phyloP scores from a whole-genome alignment of 2,329 filamentous ascomycete species.

The Botryosphaeria dothidea region DNA sequence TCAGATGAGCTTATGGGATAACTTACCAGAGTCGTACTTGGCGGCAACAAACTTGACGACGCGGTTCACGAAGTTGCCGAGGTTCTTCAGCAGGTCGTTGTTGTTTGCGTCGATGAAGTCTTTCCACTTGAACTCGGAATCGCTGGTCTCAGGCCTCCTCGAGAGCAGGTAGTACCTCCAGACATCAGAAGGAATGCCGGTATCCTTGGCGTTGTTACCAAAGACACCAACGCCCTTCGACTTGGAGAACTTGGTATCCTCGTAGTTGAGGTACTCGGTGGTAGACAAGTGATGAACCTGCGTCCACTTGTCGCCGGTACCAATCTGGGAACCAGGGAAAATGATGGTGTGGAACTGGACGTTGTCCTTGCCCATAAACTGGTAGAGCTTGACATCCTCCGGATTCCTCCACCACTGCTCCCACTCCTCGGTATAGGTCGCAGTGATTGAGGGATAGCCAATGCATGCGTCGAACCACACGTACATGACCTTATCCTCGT shows the following conservation, averaged over 20 bases:
- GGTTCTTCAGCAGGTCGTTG: slow-evolving; percentile 77
- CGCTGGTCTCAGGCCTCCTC: slow-evolving; percentile 79
- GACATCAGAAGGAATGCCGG: slow-evolving; percentile 80
- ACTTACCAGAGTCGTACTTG: slow-evolving; percentile 63
- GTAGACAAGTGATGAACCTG: slow-evolving; percentile 79
- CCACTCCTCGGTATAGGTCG: slow-evolving; percentile 86
- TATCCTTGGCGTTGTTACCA: slow-evolving; percentile 84
- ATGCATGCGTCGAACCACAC: slow-evolving; percentile 94
- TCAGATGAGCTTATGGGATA: background rate
- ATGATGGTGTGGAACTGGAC: slow-evolving; percentile 87
- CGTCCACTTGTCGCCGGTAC: slow-evolving; percentile 83
- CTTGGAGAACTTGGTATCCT: slow-evolving; percentile 84
- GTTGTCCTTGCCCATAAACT: slow-evolving; percentile 92
- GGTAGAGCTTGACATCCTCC: slow-evolving; percentile 83
- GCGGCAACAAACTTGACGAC: slow-evolving; percentile 71
- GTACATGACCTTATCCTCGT: slow-evolving; percentile 81
- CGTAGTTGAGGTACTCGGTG: slow-evolving; percentile 37
- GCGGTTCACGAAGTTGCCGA: slow-evolving; percentile 61
- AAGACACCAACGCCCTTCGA: slow-evolving; percentile 88
- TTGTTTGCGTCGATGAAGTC: slow-evolving; percentile 85
- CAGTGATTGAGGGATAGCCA: slow-evolving; percentile 93
- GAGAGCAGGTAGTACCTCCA: slow-evolving; percentile 92
- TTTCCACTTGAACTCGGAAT: slow-evolving; percentile 88
- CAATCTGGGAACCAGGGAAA: slow-evolving; percentile 84
- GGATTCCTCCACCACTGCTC: slow-evolving; percentile 94